Conservation (phyloP, 176 grass and related monocot genomes). For the Poa annua region DNA sequence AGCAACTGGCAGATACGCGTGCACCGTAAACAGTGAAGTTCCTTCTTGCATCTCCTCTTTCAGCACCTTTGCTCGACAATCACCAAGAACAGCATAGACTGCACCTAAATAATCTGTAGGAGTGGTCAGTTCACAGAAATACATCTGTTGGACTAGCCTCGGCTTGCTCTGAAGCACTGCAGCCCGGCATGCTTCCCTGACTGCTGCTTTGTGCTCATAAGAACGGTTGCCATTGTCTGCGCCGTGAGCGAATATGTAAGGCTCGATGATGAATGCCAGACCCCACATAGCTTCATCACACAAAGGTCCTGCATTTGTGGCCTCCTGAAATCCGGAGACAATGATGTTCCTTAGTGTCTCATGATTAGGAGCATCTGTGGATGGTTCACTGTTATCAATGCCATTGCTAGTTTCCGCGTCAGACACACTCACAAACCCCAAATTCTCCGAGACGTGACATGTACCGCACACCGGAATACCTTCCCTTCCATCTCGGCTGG, state of each 20-base stretch:
- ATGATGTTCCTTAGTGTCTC: conserved; percentile 66
- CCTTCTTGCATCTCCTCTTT: conserved; percentile 94
- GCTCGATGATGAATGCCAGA: conserved; percentile 75
- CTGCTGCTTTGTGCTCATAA: conserved; percentile 74
- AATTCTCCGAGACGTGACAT: conserved; percentile 2
- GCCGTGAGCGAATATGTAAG: conserved; percentile 67
- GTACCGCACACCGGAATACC: not conserved
- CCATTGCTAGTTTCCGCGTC: conserved; percentile 11
- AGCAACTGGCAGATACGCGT: conserved; percentile 75
- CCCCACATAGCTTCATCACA: conserved; percentile 97
- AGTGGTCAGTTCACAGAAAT: conserved; percentile 83
- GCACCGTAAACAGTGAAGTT: conserved; percentile 77
- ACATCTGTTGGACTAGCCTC: conserved; percentile 84
- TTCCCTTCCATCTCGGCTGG: conserved; percentile 12
- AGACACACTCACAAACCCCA: conserved; percentile 6
- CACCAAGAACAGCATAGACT: conserved; percentile 76
- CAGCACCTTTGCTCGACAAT: conserved; percentile 74
- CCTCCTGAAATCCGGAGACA: conserved; percentile 88
- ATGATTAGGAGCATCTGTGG: conserved; percentile 10
- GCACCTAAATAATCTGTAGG: conserved; percentile 63
- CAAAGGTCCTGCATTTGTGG: conserved; percentile 75
- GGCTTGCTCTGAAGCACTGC: conserved; percentile 88
- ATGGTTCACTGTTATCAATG: not conserved
- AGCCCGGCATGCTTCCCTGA: conserved; percentile 85
- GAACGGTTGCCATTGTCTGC: conserved; percentile 56